These are phyloP conservation scores for Diaporthe citriasiana DNA, from an alignment of 2,329 filamentous ascomycete species.

Conservation along the genomic window DNA sequence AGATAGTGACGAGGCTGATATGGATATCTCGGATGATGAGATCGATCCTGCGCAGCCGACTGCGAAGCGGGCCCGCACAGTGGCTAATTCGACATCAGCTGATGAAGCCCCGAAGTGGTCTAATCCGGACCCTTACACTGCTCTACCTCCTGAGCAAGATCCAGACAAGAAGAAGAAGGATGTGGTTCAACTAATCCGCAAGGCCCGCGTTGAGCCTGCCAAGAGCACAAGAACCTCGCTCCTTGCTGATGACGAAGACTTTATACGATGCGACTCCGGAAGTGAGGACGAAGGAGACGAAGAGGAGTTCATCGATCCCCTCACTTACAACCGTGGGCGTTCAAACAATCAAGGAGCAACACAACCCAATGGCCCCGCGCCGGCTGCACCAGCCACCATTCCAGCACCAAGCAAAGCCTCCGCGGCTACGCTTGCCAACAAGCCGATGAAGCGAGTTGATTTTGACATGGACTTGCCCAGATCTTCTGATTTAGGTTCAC, in stretches of 20 bases:
- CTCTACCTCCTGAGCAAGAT: conserved; percentile 81
- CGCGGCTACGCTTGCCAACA: background rate
- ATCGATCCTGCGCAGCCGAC: conserved; percentile 56
- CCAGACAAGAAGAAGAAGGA: conserved; percentile 81
- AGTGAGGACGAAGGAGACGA: conserved; percentile 58
- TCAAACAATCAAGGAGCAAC: conserved; percentile 27
- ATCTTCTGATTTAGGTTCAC: conserved; percentile 67
- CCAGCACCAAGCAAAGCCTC: conserved; percentile 9
- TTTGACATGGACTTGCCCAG: conserved; percentile 45
- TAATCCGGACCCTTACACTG: conserved; percentile 95
- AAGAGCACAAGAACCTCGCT: conserved; percentile 53
- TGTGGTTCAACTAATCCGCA: conserved; percentile 91
- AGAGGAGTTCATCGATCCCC: conserved; percentile 41
- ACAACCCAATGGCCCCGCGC: background rate
- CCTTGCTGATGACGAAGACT: conserved; percentile 77
- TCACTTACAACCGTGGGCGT: conserved; percentile 37
- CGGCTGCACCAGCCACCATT: conserved; percentile 1
- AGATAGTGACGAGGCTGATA: conserved; percentile 74
- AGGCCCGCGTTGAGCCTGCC: conserved; percentile 78
- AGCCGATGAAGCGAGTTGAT: conserved; percentile 5
- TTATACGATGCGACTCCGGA: conserved; percentile 87
- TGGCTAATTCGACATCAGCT: conserved; percentile 47
- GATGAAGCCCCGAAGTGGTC: conserved; percentile 83
- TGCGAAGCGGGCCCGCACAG: conserved; percentile 58
- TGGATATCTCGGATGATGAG: conserved; percentile 71